Base-by-base conservation (phyloP, 768 basidiomycete species). In the Leccinum broughii region DNA sequence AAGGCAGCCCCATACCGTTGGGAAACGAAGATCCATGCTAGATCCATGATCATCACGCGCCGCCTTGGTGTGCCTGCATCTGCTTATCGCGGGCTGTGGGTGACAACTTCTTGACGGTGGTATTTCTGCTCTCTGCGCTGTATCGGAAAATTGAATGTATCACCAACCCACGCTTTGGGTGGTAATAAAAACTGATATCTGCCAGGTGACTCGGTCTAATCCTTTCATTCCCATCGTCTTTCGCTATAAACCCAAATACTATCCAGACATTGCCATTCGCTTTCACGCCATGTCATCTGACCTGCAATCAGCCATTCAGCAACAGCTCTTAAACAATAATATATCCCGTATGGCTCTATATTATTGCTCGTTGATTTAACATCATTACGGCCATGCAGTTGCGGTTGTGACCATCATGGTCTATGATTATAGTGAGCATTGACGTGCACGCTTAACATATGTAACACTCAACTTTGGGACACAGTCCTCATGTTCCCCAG, bases 211-310 rank as follows among this genome's bases (percentile, higher is more conserved):
- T 44, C 3, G 7, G 17, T 44, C 41, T 44, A 17, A 44, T 9
- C 10, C 17, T n/a, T 41, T 20, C n/a, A 1, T n/a, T 4, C n/a
- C 3, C 17, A 5, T 44, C 17, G 17, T 17, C 41, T n/a, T n/a
- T 44, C 4, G n/a, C 10, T 28, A 28, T 28, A 5, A 20, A n/a
- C 41, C n/a, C 41, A 5, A 39, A 39, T 8, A 39, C 1, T 17
- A 39, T 39, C 3, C 39, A 39, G 39, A 39, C n/a, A 4, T 4
- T 44, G n/a, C 26, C 14, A 70, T 67, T 4, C 80, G 0, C 4
- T 9, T 44, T n/a, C 41, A 20, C n/a, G 9, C 17, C n/a, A 44
- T 44, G 41, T n/a, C 41, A 0, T 44, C 41, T 10, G 41, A n/a
- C 2, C 0, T 20, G 1, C 17, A 44, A 0, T 44, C n/a, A 2